Evolutionary conservation across 140 eudicot genomes (phyloP).

Genomic region (Ambrosia hybrid): DNA sequence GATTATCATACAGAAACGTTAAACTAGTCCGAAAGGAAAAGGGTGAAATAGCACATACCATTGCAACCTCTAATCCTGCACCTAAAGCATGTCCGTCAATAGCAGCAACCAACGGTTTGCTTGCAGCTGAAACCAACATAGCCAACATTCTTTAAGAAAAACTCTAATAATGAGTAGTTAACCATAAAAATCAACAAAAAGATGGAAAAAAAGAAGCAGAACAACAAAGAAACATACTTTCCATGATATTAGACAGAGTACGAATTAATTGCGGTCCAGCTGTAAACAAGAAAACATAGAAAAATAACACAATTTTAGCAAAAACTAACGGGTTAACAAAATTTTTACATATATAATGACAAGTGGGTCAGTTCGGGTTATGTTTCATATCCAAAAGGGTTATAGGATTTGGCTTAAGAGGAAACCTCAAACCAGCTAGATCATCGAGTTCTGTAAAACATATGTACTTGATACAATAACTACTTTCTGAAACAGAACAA

Average conservation of each 20-base stretch:
- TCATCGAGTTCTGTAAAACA: background rate
- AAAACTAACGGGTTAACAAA: too few species aligned
- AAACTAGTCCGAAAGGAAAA: too few species aligned
- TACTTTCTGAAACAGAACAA: background rate
- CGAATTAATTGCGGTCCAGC: slow-evolving; percentile 65
- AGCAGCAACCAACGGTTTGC: slow-evolving; percentile 89
- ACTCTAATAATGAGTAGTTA: background rate
- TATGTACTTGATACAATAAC: background rate
- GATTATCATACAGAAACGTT: too few species aligned
- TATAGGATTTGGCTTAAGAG: background rate
- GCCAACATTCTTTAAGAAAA: background rate
- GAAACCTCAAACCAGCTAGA: too few species aligned
- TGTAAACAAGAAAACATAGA: slow-evolving; percentile 33
- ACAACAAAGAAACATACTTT: slow-evolving; percentile 40
- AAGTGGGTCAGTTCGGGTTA: background rate
- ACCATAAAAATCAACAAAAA: background rate
- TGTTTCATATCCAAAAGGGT: background rate
- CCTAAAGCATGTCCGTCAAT: slow-evolving; percentile 92
- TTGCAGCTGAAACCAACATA: slow-evolving; percentile 51
- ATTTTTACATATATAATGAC: background rate
- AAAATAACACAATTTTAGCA: slow-evolving; percentile 17
- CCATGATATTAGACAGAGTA: slow-evolving; percentile 65
- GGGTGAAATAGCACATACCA: slow-evolving; percentile 47
- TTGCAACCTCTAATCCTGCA: slow-evolving; percentile 95
- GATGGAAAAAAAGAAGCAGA: background rate